Conservation (phyloP, 257 asterid genomes). For the Solanum tarapatanum region DNA sequence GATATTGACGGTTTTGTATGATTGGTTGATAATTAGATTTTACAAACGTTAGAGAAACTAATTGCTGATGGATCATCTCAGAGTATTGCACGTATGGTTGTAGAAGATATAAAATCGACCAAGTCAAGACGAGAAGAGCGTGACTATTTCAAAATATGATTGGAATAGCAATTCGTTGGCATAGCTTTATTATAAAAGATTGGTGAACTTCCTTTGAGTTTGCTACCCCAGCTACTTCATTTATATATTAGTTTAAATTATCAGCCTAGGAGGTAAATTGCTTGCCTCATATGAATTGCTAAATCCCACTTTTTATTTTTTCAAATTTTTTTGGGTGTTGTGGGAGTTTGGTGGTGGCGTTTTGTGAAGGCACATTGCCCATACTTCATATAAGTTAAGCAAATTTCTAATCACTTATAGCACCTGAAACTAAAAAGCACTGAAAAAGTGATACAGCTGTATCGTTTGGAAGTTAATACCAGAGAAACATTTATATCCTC, state of each 20-base stretch:
- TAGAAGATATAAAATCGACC: neutral
- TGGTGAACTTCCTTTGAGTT: neutral
- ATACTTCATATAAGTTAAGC: neutral
- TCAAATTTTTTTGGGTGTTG: neutral
- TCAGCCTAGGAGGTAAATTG: neutral
- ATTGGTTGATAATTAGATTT: neutral
- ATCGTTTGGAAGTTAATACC: neutral
- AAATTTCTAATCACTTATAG: neutral
- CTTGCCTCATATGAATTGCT: neutral
- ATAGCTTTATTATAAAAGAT: neutral
- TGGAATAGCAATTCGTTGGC: neutral
- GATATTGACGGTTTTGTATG: neutral
- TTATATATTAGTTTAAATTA: neutral
- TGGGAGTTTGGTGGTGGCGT: neutral
- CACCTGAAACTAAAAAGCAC: no score
- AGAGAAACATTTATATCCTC: neutral
- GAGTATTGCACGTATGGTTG: neutral
- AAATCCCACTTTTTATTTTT: neutral
- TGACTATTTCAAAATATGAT: neutral
- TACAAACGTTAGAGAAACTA: neutral
- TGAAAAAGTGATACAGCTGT: neutral
- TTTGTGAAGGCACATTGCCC: neutral
- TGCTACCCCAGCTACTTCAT: neutral
- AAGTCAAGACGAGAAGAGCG: neutral
- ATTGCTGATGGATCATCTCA: neutral